Evolutionary conservation across 768 basidiomycete species (phyloP).

Genomic region (Leccinum incarnatum): DNA sequence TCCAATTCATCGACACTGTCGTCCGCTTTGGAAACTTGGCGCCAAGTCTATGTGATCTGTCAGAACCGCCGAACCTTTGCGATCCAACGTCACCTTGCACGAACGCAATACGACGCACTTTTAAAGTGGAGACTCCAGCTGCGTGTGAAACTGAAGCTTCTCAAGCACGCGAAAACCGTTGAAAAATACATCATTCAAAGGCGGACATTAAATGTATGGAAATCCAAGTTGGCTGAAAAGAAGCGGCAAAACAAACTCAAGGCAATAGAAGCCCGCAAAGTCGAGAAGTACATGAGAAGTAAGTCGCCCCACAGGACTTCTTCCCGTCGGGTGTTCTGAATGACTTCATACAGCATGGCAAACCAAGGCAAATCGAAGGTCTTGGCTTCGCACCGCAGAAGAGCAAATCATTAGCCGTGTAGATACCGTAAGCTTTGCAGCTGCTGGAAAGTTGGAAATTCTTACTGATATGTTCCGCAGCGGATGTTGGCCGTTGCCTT

Average conservation of each 20-base stretch:
- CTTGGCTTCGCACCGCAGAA: slow-evolving; percentile 45
- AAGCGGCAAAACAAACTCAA: slow-evolving; percentile 44
- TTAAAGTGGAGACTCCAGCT: slow-evolving; percentile 56
- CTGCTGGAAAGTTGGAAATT: background rate
- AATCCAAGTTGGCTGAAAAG: slow-evolving; percentile 41
- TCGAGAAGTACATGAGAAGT: slow-evolving; percentile 28
- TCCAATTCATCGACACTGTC: slow-evolving; percentile 39
- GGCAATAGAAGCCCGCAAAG: slow-evolving; percentile 39
- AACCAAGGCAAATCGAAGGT: slow-evolving; percentile 35
- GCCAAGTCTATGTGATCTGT: slow-evolving; percentile 38
- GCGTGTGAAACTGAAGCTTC: slow-evolving; percentile 45
- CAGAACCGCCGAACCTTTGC: slow-evolving; percentile 49
- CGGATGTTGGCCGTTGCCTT: slow-evolving; percentile 49
- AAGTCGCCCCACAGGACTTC: slow-evolving; percentile 28
- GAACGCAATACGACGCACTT: slow-evolving; percentile 43
- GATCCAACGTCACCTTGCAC: slow-evolving; percentile 35
- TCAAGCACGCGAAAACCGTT: slow-evolving; percentile 54
- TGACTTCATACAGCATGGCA: slow-evolving; percentile 45
- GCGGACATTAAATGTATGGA: slow-evolving; percentile 49
- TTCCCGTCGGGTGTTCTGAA: slow-evolving; percentile 5
- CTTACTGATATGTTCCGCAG: slow-evolving; percentile 34
- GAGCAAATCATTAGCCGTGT: slow-evolving; percentile 38
- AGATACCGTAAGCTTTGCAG: slow-evolving; percentile 36
- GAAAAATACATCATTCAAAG: slow-evolving; percentile 50
- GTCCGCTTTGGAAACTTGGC: slow-evolving; percentile 47